Percentiles rank a stretch among this genome's conserved stretches.
phyloP scores from a whole-genome alignment of 495 filamentous ascomycete genomes.

The Astrothelium subdiscretum region DNA sequence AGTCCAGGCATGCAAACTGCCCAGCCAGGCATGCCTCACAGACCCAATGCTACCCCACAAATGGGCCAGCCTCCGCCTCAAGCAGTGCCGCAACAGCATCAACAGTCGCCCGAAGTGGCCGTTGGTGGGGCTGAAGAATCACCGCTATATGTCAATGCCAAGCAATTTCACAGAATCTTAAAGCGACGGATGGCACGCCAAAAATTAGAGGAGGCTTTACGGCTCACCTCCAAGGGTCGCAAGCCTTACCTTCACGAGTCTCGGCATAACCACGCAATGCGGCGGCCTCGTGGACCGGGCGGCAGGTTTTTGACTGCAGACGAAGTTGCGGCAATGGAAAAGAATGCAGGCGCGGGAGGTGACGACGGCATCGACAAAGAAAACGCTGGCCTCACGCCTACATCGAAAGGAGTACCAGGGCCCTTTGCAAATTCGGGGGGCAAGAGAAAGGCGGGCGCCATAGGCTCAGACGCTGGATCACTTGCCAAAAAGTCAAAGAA shows the following conservation, averaged over 20 bases:
- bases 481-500: constrained; percentile 7
- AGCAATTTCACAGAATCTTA: constrained; percentile 95
- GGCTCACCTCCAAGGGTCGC: constrained; percentile 85
- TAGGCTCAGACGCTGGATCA: constrained; percentile 2
- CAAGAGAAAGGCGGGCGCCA: constrained; percentile 12
- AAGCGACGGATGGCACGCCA: constrained; percentile 90
- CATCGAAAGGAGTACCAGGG: background rate
- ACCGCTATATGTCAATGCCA: constrained; percentile 94
- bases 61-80: constrained; percentile 16
- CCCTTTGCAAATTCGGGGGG: background rate
- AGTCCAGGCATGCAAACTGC: constrained; percentile 50
- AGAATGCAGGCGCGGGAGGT: constrained; percentile 32
- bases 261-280: constrained; percentile 98
- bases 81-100: constrained; percentile 44
- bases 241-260: constrained; percentile 98
- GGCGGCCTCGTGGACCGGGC: constrained; percentile 87
- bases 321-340: constrained; percentile 86
- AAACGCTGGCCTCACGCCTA: constrained; percentile 11
- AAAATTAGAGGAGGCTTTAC: constrained; percentile 79
- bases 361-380: constrained; percentile 23
- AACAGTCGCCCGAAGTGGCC: constrained; percentile 73
- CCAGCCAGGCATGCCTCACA: constrained; percentile 48
- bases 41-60: constrained; percentile 18
- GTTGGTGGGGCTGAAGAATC: constrained; percentile 69
- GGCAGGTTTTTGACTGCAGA: constrained; percentile 97